phyloP scores from a whole-genome alignment of 768 basidiomycete species.

The Amanita phalloides region DNA sequence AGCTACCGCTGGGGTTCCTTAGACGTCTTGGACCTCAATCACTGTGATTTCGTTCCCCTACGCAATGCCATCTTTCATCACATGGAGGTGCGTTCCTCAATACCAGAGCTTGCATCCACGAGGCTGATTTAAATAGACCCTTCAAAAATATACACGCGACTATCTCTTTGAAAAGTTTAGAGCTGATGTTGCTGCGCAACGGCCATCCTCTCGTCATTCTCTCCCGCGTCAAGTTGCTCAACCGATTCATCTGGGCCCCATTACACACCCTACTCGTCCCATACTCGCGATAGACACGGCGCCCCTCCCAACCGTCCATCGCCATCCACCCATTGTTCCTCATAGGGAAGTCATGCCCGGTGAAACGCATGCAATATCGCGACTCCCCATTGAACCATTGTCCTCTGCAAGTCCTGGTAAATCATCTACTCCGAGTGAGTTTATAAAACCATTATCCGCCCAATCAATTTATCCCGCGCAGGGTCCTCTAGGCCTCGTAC shows the following conservation, averaged over 20 bases:
- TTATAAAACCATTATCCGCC: slow-evolving; percentile 9
- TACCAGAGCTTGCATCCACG: slow-evolving; percentile 7
- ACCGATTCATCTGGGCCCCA: slow-evolving; percentile 30
- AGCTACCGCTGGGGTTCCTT: slow-evolving; percentile 78
- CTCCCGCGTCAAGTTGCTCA: slow-evolving; percentile 28
- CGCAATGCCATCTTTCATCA: slow-evolving; percentile 78
- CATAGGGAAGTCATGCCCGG: slow-evolving; percentile 32
- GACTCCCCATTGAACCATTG: slow-evolving; percentile 30
- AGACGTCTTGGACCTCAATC: slow-evolving; percentile 67
- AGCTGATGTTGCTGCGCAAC: slow-evolving; percentile 44
- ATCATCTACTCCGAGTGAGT: slow-evolving; percentile 18
- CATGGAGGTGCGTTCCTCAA: slow-evolving; percentile 56
- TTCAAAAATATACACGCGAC: slow-evolving; percentile 78
- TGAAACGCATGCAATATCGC: slow-evolving; percentile 34
- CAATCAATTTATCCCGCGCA: slow-evolving; percentile 13
- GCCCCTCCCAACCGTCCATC: slow-evolving; percentile 30
- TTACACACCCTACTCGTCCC: slow-evolving; percentile 40
- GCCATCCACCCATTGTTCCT: slow-evolving; percentile 35
- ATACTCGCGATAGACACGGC: slow-evolving; percentile 55
- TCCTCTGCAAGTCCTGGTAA: slow-evolving; percentile 22
- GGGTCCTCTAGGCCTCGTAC: slow-evolving; percentile 57
- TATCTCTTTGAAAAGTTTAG: slow-evolving; percentile 77
- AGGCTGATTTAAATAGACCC: slow-evolving; percentile 38
- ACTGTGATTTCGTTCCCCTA: slow-evolving; percentile 74
- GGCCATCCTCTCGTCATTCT: slow-evolving; percentile 34